Evolutionary conservation across 2,329 filamentous ascomycete species (phyloP), one percentile per base, ranked within the genome.

Genomic region (Chrysosphaeria jannelii): DNA sequence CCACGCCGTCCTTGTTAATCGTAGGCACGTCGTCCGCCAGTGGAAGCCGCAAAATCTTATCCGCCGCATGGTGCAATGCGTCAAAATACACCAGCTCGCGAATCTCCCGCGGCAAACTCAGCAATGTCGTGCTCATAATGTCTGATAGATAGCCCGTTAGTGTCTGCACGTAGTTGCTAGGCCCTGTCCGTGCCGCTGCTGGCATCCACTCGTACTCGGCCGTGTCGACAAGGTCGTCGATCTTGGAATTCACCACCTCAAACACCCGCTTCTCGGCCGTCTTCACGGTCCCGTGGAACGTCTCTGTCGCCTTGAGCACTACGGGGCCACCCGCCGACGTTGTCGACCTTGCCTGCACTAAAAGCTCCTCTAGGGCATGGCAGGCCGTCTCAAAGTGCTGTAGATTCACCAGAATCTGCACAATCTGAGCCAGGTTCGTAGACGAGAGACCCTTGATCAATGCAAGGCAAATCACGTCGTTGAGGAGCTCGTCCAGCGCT

Each of bases 31-130:
- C 61, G 0, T 64, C 48, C 8, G 76, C 69, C 19, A 91, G 53
- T 0, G 78, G 75, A 7, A 89, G 57, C 13, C 63, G 60, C 30
- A 90, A 45, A 26, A 91, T 85, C 42, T 71, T 75, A 30, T 71
- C 71, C 4, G 75, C 69, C 2, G 85, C 78, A 42, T 97, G 85
- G 26, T 67, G 78, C 17, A 97, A 57, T 0, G 85, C 85, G 39
- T 93, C 85, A 38, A 90, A 91, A 47, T 97, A 93, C 35, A 97
- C 90, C 26, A 91, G 63, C 40, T 90, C 78, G 40, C 93, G 93
- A 44, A 97, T 91, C 36, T 89, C 75, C 14, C 76, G 66, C 0
- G 88, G 85, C n/a, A 97, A 50, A 2, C 79, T 81, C 3, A 97
- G 57, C 5, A 97, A 55, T 0, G 88, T 90, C 1, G 75, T 85